Conservation (phyloP, 75 land plant species). For the Ceratopteris richardii region DNA sequence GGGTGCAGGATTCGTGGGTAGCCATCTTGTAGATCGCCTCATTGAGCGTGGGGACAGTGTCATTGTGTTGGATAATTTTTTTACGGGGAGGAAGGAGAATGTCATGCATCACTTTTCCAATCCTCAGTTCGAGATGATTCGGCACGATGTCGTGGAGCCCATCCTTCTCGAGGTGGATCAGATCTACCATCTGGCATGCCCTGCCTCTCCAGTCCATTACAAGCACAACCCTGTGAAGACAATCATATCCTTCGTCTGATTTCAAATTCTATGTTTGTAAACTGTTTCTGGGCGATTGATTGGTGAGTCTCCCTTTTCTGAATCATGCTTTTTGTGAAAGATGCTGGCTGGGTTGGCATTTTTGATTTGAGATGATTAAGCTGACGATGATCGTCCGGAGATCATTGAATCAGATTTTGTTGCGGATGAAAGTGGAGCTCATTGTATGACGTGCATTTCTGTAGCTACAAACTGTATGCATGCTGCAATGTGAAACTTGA, state of each 20-base stretch:
- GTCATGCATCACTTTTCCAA: constrained; percentile 91
- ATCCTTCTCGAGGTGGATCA: constrained; percentile 87
- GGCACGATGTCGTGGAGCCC: constrained; percentile 96
- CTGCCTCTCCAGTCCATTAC: constrained; percentile 98
- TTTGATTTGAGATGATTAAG: too few relatives aligned
- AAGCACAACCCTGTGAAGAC: constrained; percentile 97
- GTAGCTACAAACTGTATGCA: too few relatives aligned
- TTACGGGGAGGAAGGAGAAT: constrained; percentile 95
- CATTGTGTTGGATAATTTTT: constrained; percentile 95
- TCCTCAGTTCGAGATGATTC: constrained; percentile 81
- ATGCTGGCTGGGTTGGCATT: too few relatives aligned
- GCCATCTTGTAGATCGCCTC: constrained; percentile 86
- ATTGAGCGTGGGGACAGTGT: constrained; percentile 87
- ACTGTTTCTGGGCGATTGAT: too few relatives aligned
- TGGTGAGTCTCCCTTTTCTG: too few relatives aligned
- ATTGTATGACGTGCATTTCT: too few relatives aligned
- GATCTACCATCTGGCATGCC: constrained; percentile 98
- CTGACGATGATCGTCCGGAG: too few relatives aligned
- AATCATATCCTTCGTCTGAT: constrained; percentile 98
- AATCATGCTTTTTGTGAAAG: too few relatives aligned
- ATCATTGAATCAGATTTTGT: too few relatives aligned
- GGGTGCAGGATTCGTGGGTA: constrained; percentile 93
- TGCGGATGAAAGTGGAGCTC: too few relatives aligned
- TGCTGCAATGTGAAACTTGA: too few relatives aligned
- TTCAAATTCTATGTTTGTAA: too few relatives aligned